Evolutionary conservation across 805 yeast species (phyloP), one percentile per base, ranked within the genome.

Genomic region (Ogataea ganodermae): DNA sequence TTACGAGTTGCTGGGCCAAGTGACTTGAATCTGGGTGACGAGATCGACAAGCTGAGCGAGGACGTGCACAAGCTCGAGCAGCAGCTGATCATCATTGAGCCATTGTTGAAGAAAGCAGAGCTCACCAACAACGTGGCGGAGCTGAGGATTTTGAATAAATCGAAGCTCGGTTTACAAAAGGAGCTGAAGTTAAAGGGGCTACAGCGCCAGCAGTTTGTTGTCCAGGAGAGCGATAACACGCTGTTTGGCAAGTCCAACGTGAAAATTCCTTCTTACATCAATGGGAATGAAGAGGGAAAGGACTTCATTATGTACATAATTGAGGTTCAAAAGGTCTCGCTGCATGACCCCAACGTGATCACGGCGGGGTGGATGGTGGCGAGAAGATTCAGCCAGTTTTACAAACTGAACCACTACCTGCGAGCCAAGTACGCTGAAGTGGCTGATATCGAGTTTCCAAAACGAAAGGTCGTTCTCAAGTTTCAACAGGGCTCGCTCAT

Each of bases 361-460:
- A 71, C 79, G 2, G 89, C 91, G 0, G 86, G 89, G 0, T 92
- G 97, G 97, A 81, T 88, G 44, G 86, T 90, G n/a, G 92, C 96
- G 0, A 70, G 97, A 55, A 72, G 98, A 48, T 91, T 83, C 60
- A 87, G 87, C 56, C 97, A 92, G 60, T 91, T 91, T 63, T 82
- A 75, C 65, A 79, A 76, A 51, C 70, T 91, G 27, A 82, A 91
- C 60, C 80, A 79, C 50, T 81, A 86, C 51, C 67, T 91, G 55
- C 79, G 74, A 47, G 63, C 65, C 2, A 70, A 67, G 36, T 84
- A 81, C 55, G 75, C 81, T 0, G 70, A 67, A 38, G 81, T 84
- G 2, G 65, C 70, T 5, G 62, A 61, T 2, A 56, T 84, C 13
- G 75, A 71, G 39, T 78, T 80, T 66, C 84, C 90, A 35, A 83